Percentiles rank a stretch among this genome's conserved stretches.
Evolutionary conservation across 805 yeast species (phyloP).

Genomic region (Wilhelminamyces savonicus): DNA sequence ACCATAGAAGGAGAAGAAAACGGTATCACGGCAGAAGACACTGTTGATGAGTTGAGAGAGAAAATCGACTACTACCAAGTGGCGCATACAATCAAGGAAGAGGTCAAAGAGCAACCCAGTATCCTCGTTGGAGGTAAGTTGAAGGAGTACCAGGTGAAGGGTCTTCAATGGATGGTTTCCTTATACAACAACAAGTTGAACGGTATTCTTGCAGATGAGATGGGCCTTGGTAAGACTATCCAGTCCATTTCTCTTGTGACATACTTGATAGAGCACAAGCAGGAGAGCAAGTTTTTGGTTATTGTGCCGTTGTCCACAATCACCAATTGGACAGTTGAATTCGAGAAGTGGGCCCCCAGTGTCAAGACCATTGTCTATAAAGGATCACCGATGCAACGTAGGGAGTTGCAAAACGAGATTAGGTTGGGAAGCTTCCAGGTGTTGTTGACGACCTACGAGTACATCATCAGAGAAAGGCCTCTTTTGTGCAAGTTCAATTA

Average conservation of each 20-base stretch:
- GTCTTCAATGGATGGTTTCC: slow-evolving; percentile 64
- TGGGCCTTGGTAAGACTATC: slow-evolving; percentile 64
- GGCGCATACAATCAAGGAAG: slow-evolving; percentile 71
- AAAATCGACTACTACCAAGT: slow-evolving; percentile 77
- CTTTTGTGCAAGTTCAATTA: slow-evolving; percentile 62
- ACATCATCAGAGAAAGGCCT: slow-evolving; percentile 72
- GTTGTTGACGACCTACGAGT: slow-evolving; percentile 74
- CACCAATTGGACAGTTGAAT: slow-evolving; percentile 81
- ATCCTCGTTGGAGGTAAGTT: slow-evolving; percentile 71
- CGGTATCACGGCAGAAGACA: slow-evolving; percentile 18
- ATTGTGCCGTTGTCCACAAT: slow-evolving; percentile 81
- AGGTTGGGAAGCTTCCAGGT: slow-evolving; percentile 69
- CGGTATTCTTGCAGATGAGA: slow-evolving; percentile 63
- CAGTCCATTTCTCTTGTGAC: slow-evolving; percentile 76
- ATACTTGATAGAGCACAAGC: slow-evolving; percentile 61
- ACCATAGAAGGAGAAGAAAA: slow-evolving; percentile 32
- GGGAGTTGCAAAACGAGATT: slow-evolving; percentile 56
- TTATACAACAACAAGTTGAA: slow-evolving; percentile 54
- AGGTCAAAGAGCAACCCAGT: slow-evolving; percentile 57
- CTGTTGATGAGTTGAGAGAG: slow-evolving; percentile 50
- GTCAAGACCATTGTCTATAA: slow-evolving; percentile 67
- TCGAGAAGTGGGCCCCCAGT: slow-evolving; percentile 86
- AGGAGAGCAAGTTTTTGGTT: slow-evolving; percentile 66
- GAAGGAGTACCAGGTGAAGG: slow-evolving; percentile 69
- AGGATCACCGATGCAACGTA: slow-evolving; percentile 72